Evolutionary conservation across 805 yeast species (phyloP).

Genomic region (Zygoascus biomembranicola): DNA sequence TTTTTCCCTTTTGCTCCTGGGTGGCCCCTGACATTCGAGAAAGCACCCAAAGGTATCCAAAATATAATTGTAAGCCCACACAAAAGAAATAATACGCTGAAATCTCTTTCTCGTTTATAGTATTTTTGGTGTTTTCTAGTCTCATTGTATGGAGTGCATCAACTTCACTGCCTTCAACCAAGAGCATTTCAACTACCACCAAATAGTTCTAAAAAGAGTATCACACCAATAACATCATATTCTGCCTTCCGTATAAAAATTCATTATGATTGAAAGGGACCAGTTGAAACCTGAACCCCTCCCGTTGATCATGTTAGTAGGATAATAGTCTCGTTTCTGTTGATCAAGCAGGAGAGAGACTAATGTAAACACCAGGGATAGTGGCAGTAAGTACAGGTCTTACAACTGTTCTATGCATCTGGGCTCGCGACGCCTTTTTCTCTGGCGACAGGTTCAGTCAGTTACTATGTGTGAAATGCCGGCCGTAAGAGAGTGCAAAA

Average conservation of each 20-base stretch:
- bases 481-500: background rate
- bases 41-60: background rate
- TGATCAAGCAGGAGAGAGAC: background rate
- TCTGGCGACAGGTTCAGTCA: background rate
- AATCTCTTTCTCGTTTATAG: background rate
- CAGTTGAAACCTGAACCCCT: too few species aligned
- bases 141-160: background rate
- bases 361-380: background rate
- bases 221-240: too few species aligned
- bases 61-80: background rate
- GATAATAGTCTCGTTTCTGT: too few species aligned
- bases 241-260: too few species aligned
- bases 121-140: background rate
- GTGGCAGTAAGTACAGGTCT: background rate
- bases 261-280: too few species aligned
- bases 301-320: too few species aligned
- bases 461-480: background rate
- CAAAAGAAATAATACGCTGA: background rate
- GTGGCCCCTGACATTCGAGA: background rate
- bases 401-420: background rate
- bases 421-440: background rate
- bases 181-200: too few species aligned
- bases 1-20: background rate
- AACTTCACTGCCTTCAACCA: too few species aligned
- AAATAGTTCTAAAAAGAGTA: too few species aligned